Percentiles rank a stretch among this genome's conserved stretches.
Evolutionary conservation across 768 basidiomycete genomes (phyloP).

Genomic region (Kwoniella bestiolae): DNA sequence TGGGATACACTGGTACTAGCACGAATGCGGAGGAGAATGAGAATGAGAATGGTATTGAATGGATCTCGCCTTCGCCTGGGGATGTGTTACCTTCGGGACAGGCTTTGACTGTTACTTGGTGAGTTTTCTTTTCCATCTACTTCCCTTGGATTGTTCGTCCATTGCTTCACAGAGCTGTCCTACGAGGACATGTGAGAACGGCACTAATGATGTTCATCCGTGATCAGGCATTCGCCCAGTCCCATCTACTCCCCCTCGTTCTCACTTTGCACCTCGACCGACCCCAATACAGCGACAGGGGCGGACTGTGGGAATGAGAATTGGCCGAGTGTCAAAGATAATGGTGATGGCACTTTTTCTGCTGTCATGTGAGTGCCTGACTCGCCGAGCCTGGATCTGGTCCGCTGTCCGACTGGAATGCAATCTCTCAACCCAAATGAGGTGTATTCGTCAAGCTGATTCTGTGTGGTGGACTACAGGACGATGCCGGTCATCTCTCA

Average conservation of each 20-base stretch:
- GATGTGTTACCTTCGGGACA: slow-evolving; percentile 8
- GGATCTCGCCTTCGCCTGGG: slow-evolving; percentile 14
- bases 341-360: slow-evolving; percentile 18
- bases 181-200: background rate
- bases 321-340: slow-evolving; percentile 4
- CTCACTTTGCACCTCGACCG: slow-evolving; percentile 11
- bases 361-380: slow-evolving; percentile 11
- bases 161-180: background rate
- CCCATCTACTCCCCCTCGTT: slow-evolving; percentile 16
- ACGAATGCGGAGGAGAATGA: background rate
- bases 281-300: background rate
- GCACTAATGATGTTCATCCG: background rate
- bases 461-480: slow-evolving; percentile 3
- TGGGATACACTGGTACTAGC: background rate
- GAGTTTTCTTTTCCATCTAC: background rate
- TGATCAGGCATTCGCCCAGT: slow-evolving; percentile 3
- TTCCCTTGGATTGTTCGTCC: background rate
- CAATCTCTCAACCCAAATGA: too few species aligned
- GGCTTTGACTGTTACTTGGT: slow-evolving; percentile 22
- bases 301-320: slow-evolving; percentile 16
- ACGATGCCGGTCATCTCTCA: slow-evolving; percentile 26
- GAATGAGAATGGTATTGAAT: slow-evolving; percentile 3
- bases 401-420: too few species aligned
- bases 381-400: too few species aligned
- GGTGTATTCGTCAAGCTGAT: too few species aligned